Evolutionary conservation across 768 basidiomycete species (phyloP).

Genomic region (Kwoniella sp.): DNA sequence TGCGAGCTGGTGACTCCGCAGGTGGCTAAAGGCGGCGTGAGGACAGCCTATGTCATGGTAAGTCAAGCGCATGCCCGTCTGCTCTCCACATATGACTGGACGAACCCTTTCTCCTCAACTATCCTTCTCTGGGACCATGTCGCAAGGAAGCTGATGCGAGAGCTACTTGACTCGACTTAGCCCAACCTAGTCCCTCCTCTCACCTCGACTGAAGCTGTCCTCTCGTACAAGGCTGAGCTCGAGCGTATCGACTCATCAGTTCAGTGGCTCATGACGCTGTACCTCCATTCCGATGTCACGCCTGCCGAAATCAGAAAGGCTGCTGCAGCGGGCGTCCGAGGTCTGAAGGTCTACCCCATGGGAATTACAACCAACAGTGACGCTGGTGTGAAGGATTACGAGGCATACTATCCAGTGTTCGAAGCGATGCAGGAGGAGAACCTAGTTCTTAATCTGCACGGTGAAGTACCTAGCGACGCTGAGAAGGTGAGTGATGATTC

Average conservation of each 20-base stretch:
- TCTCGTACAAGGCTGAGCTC: conserved; percentile 76
- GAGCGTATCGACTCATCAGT: conserved; percentile 72
- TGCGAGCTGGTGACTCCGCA: conserved; percentile 84
- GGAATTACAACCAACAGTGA: conserved; percentile 98
- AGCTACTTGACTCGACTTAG: conserved; percentile 62
- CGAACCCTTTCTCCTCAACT: background rate
- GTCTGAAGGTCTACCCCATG: conserved; percentile 93
- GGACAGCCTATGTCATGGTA: conserved; percentile 95
- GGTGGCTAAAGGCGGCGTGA: conserved; percentile 84
- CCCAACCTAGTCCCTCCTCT: conserved; percentile 91
- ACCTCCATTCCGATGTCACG: conserved; percentile 87
- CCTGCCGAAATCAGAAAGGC: conserved; percentile 89
- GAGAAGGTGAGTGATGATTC: conserved; percentile 58
- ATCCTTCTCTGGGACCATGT: no score
- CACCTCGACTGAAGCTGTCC: conserved; percentile 74
- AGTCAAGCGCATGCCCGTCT: no score
- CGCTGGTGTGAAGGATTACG: conserved; percentile 93
- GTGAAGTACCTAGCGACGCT: conserved; percentile 89
- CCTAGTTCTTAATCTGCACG: conserved; percentile 95
- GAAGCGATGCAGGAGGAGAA: conserved; percentile 88
- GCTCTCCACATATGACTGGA: no score
- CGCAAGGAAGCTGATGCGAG: no score
- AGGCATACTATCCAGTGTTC: conserved; percentile 88
- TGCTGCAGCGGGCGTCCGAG: conserved; percentile 76
- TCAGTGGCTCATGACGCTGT: conserved; percentile 93